phyloP scores from a whole-genome alignment of 345 rosid genomes.

The Syzygium grande region DNA sequence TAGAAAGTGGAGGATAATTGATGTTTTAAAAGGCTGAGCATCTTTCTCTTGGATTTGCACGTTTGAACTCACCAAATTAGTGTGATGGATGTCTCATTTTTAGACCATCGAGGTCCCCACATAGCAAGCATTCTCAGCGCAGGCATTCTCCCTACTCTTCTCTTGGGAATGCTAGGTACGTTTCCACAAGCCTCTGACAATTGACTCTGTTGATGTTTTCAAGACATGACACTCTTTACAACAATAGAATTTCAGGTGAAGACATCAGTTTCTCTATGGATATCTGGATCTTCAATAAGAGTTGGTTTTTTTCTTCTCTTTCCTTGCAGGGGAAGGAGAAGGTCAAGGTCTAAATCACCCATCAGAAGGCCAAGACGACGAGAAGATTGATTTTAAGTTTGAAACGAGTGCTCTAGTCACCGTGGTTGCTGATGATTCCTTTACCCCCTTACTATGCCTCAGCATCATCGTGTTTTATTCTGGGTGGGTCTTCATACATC shows the following conservation, averaged over 20 bases:
- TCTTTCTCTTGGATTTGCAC: conserved; percentile 20
- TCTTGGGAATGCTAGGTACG: conserved; percentile 81
- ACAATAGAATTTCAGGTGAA: conserved; percentile 52
- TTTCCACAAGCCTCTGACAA: conserved; percentile 11
- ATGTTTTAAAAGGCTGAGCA: conserved; percentile 22
- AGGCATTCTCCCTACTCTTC: conserved; percentile 96
- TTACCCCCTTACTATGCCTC: not conserved
- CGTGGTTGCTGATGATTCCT: not conserved
- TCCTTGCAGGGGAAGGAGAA: conserved; percentile 50
- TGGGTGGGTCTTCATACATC: not conserved
- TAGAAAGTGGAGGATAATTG: not conserved
- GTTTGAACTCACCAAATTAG: conserved; percentile 48
- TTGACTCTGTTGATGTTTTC: conserved; percentile 33
- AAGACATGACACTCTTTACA: conserved; percentile 15
- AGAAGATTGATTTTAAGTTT: not conserved
- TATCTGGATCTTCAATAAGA: not conserved
- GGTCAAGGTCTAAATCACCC: conserved; percentile 83
- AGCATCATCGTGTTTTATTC: not conserved
- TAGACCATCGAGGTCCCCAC: conserved; percentile 99
- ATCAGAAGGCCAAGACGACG: conserved; percentile 38
- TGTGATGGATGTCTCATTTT: conserved; percentile 87
- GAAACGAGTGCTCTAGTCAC: not conserved
- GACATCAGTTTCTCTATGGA: not conserved
- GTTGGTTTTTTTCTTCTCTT: not conserved
- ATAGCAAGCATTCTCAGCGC: conserved; percentile 98